These are phyloP conservation scores for Boletellus dicymbophilus DNA, from an alignment of 1,284 basidiomycete species.

Conservation along the genomic window DNA sequence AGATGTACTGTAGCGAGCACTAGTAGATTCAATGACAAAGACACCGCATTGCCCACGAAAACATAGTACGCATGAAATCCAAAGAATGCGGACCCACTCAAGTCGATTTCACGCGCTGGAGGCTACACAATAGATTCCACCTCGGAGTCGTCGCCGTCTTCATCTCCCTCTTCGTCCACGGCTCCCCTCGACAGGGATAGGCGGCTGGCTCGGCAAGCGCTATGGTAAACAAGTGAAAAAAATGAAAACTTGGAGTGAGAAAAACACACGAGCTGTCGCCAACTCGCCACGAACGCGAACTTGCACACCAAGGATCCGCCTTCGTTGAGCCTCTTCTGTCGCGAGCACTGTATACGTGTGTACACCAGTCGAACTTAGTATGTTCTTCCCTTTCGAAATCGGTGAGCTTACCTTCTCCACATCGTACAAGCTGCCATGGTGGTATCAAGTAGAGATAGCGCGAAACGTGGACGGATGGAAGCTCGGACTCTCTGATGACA, in stretches of 20 bases:
- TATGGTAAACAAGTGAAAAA: constrained; percentile 24
- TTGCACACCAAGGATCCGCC: constrained; percentile 77
- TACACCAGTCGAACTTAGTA: not conserved
- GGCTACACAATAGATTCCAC: constrained; percentile 16
- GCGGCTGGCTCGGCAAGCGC: constrained; percentile 63
- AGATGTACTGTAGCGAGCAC: too few species aligned
- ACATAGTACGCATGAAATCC: too few species aligned
- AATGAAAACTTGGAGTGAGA: too few species aligned
- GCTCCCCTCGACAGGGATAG: constrained; percentile 45
- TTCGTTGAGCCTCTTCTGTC: constrained; percentile 63
- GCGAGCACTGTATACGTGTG: constrained; percentile 57
- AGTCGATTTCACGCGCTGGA: too few species aligned
- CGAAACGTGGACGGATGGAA: constrained; percentile 68
- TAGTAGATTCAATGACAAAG: too few species aligned
- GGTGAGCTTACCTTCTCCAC: constrained; percentile 70
- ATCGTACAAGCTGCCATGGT: constrained; percentile 82
- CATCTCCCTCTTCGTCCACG: constrained; percentile 14
- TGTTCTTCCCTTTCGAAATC: too few species aligned
- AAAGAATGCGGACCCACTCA: too few species aligned
- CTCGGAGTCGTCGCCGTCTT: too few species aligned
- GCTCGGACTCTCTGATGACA: constrained; percentile 82
- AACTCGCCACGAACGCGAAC: constrained; percentile 69
- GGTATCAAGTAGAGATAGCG: too few species aligned
- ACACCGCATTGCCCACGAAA: too few species aligned
- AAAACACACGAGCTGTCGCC: too few species aligned